These are phyloP conservation scores for Telopea speciosissima DNA, from an alignment of 177 flowering plant species.

Conservation along the genomic window DNA sequence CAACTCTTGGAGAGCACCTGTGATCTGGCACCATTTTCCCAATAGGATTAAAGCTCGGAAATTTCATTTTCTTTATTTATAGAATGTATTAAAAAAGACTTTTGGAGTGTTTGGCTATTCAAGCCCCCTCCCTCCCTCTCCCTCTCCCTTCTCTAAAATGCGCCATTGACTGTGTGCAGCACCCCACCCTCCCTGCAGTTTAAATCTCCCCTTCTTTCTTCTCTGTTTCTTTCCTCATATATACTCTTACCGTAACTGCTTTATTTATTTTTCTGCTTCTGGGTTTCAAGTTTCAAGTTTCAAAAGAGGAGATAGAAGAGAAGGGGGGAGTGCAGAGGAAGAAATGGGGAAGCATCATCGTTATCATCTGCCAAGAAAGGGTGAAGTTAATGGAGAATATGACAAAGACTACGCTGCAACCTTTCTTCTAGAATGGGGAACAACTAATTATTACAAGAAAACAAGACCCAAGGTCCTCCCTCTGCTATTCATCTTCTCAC, in stretches of 20 bases:
- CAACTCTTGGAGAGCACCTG: too few species aligned
- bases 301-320: neutral
- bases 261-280: neutral
- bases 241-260: neutral
- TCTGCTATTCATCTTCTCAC: conserved; percentile 24
- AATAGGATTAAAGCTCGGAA: too few species aligned
- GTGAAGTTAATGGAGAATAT: conserved; percentile 7
- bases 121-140: neutral
- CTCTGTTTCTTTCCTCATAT: neutral
- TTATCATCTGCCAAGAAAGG: conserved; percentile 8
- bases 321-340: too few species aligned
- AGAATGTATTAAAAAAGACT: neutral
- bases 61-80: too few species aligned
- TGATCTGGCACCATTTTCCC: too few species aligned
- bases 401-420: conserved; percentile 7
- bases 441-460: conserved; percentile 13
- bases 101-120: neutral
- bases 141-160: neutral
- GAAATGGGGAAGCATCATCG: conserved; percentile 19
- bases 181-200: neutral
- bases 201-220: neutral
- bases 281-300: neutral
- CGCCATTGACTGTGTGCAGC: neutral
- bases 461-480: conserved; percentile 23
- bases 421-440: conserved; percentile 21